Percentiles rank a stretch among this genome's conserved stretches.
phyloP scores from a whole-genome alignment of 805 yeast genomes.

The Aciculoconidium aculeatum region DNA sequence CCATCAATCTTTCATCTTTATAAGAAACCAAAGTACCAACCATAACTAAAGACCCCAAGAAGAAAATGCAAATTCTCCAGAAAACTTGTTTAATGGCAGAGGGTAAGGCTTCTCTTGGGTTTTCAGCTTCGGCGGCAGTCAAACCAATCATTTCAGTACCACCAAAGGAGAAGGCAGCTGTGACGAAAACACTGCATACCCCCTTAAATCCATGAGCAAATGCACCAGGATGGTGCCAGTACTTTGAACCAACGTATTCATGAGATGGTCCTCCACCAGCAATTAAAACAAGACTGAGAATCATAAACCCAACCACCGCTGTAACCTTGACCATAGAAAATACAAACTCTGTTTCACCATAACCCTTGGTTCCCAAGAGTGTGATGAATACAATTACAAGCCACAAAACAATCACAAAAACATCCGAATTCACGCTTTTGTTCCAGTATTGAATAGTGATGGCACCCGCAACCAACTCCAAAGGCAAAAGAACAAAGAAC shows the following conservation, averaged over 20 bases:
- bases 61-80: slow-evolving; percentile 32
- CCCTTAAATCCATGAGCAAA: slow-evolving; percentile 36
- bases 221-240: slow-evolving; percentile 37
- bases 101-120: slow-evolving; percentile 37
- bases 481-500: slow-evolving; percentile 53
- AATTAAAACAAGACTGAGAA: slow-evolving; percentile 39
- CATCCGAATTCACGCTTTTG: slow-evolving; percentile 45
- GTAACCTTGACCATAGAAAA: slow-evolving; percentile 43
- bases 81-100: slow-evolving; percentile 36
- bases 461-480: slow-evolving; percentile 58
- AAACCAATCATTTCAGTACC: slow-evolving; percentile 36
- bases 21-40: slow-evolving; percentile 25
- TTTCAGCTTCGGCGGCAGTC: slow-evolving; percentile 32
- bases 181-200: slow-evolving; percentile 32
- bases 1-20: slow-evolving; percentile 19
- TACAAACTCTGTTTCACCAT: slow-evolving; percentile 54
- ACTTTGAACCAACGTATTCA: slow-evolving; percentile 34
- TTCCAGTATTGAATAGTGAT: slow-evolving; percentile 56
- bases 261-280: slow-evolving; percentile 30
- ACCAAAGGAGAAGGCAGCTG: slow-evolving; percentile 37
- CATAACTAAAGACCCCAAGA: slow-evolving; percentile 34
- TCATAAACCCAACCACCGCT: slow-evolving; percentile 44
- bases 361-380: slow-evolving; percentile 47
- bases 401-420: slow-evolving; percentile 55
- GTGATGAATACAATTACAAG: slow-evolving; percentile 42